phyloP scores from a whole-genome alignment of 208 protist genomes.

The Acanthamoeba sp. region DNA sequence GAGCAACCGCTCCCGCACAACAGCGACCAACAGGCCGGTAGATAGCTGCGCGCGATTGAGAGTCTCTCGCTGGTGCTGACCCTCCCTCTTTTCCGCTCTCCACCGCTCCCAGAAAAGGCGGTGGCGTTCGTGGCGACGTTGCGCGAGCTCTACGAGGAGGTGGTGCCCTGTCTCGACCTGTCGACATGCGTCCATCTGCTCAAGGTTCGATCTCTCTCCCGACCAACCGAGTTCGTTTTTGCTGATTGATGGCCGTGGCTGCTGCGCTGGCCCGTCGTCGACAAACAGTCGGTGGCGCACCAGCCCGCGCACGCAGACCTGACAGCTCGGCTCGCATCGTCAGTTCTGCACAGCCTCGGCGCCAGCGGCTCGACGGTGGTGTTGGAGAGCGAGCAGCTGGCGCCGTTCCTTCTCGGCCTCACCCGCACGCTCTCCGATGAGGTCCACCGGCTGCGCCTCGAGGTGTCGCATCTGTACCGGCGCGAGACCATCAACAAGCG shows the following conservation, averaged over 20 bases:
- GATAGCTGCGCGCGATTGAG: too few species aligned
- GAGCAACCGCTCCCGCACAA: too few species aligned
- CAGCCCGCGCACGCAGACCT: not conserved
- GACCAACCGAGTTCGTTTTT: too few species aligned
- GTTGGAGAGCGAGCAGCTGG: not conserved
- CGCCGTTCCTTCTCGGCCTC: not conserved
- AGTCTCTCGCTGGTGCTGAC: too few species aligned
- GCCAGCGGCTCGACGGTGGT: not conserved
- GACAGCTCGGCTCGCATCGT: not conserved
- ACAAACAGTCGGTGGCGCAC: not conserved
- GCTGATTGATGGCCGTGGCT: too few species aligned
- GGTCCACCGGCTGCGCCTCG: not conserved
- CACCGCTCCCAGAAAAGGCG: not conserved
- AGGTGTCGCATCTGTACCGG: not conserved
- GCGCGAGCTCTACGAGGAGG: not conserved
- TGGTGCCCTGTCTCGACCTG: not conserved
- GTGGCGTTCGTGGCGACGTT: not conserved
- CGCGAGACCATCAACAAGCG: conserved; percentile 38
- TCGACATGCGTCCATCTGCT: not conserved
- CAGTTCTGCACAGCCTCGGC: not conserved
- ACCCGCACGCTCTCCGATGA: not conserved
- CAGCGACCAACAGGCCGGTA: too few species aligned
- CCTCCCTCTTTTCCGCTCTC: too few species aligned
- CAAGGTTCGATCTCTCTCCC: too few species aligned
- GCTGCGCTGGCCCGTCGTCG: too few species aligned